These are phyloP conservation scores for Trichoderma breve DNA, from an alignment of 2,329 filamentous ascomycete species.

Conservation along the genomic window DNA sequence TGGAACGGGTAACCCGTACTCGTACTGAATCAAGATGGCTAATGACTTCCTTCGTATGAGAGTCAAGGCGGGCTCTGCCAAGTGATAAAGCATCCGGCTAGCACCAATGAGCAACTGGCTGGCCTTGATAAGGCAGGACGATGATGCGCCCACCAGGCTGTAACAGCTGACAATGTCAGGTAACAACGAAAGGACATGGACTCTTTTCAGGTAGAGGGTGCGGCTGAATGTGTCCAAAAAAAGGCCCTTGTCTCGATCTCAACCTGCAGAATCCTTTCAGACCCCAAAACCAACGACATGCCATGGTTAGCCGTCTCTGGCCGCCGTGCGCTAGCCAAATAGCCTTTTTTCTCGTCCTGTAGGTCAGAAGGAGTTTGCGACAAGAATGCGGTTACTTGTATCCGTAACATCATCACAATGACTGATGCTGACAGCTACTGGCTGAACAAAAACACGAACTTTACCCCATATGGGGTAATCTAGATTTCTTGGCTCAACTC, in stretches of 20 bases:
- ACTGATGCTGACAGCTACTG: background rate
- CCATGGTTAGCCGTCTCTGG: constrained; percentile 3
- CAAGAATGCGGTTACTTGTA: background rate
- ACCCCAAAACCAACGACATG: background rate
- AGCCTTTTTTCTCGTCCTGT: background rate
- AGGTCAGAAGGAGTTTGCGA: background rate
- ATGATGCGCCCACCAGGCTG: background rate
- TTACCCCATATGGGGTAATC: constrained; percentile 15
- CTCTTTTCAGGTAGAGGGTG: background rate
- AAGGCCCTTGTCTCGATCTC: background rate
- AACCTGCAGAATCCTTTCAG: constrained; percentile 3
- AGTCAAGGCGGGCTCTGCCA: background rate
- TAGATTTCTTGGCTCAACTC: background rate
- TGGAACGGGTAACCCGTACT: background rate
- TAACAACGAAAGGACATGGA: background rate
- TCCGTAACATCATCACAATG: background rate
- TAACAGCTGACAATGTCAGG: background rate
- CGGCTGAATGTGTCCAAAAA: background rate
- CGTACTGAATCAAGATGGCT: background rate
- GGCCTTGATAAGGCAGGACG: background rate
- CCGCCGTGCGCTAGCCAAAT: background rate
- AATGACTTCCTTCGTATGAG: background rate
- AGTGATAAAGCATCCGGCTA: background rate
- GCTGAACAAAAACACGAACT: background rate
- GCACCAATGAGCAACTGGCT: background rate